Conservation (phyloP, 1,284 basidiomycete genomes). For the Sporisorium sorghi region DNA sequence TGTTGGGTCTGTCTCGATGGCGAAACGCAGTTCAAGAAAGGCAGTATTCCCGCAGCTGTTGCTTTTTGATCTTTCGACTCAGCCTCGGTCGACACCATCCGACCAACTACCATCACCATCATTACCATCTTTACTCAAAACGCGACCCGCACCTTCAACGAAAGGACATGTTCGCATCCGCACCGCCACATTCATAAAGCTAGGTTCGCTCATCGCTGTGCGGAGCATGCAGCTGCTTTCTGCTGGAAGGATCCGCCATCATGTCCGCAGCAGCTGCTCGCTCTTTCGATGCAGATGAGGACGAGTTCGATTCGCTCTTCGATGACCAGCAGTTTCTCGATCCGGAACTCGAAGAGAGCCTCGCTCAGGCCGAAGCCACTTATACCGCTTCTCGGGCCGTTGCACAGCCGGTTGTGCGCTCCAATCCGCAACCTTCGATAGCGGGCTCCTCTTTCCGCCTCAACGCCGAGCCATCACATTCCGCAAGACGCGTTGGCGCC, state of each 20-base stretch:
- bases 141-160: background rate
- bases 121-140: background rate
- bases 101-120: background rate
- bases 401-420: background rate
- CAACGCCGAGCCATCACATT: slow-evolving; percentile 6
- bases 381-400: slow-evolving; percentile 44
- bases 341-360: slow-evolving; percentile 46
- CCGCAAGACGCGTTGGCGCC: slow-evolving; percentile 24
- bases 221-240: slow-evolving; percentile 1
- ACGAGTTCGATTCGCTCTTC: slow-evolving; percentile 50
- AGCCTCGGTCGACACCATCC: slow-evolving; percentile 1
- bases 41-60: background rate
- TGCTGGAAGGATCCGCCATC: background rate
- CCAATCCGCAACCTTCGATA: background rate
- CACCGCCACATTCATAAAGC: background rate
- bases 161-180: background rate
- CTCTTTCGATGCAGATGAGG: slow-evolving; percentile 15
- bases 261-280: slow-evolving; percentile 5
- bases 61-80: slow-evolving; percentile 3
- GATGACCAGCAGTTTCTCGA: slow-evolving; percentile 40
- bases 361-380: slow-evolving; percentile 43
- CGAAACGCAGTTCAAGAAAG: background rate
- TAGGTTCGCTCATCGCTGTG: background rate
- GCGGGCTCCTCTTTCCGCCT: slow-evolving; percentile 18
- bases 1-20: background rate